These are phyloP conservation scores for Eucalyptus tenuipes DNA, from an alignment of 345 rosid genomes.

Conservation along the genomic window DNA sequence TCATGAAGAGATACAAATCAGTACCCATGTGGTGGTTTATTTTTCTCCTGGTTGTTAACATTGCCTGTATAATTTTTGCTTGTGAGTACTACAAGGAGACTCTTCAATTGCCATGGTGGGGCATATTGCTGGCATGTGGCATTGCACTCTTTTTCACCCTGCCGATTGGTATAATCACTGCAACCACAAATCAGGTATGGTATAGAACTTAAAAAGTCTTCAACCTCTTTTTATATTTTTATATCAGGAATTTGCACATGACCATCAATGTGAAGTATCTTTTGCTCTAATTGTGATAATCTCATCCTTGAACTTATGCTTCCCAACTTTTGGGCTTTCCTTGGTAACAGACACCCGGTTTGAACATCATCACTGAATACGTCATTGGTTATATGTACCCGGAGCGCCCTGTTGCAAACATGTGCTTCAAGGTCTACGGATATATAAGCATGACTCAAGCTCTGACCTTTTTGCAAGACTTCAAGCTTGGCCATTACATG, in stretches of 20 bases:
- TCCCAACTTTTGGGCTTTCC: neutral
- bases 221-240: neutral
- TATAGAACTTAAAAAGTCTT: neutral
- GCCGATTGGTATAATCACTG: slow-evolving; percentile 55
- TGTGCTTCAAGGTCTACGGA: slow-evolving; percentile 89
- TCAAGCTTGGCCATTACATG: slow-evolving; percentile 92
- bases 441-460: slow-evolving; percentile 83
- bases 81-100: slow-evolving; percentile 46
- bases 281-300: neutral
- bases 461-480: slow-evolving; percentile 50
- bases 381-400: slow-evolving; percentile 72
- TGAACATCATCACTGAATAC: slow-evolving; percentile 71
- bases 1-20: slow-evolving; percentile 56
- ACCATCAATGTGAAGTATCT: neutral
- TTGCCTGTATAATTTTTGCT: slow-evolving; percentile 36
- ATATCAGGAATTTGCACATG: neutral
- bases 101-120: slow-evolving; percentile 94
- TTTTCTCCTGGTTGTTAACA: slow-evolving; percentile 32
- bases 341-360: slow-evolving; percentile 38
- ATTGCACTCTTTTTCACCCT: slow-evolving; percentile 75
- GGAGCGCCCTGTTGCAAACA: slow-evolving; percentile 78
- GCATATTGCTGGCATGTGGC: slow-evolving; percentile 64
- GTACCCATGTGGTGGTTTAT: slow-evolving; percentile 83
- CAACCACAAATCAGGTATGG: slow-evolving; percentile 4
- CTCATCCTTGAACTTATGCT: neutral